Evolutionary conservation across 257 asterid species (phyloP).

Genomic region (Solanum pennellii): DNA sequence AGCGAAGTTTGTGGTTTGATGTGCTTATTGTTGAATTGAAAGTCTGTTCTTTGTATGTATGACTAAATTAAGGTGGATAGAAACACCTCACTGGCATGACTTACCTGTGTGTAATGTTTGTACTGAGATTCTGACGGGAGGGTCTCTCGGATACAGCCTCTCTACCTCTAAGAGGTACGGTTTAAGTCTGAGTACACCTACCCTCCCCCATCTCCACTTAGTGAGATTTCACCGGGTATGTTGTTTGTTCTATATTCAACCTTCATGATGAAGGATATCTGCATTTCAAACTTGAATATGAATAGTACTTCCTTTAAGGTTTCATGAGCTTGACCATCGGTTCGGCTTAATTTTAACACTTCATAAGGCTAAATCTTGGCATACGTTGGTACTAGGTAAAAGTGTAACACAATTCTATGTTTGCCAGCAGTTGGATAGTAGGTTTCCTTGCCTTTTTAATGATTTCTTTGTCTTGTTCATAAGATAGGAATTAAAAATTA

Average conservation of each 20-base stretch:
- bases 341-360: neutral
- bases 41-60: neutral
- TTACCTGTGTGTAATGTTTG: neutral
- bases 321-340: neutral
- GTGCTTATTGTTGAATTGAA: neutral
- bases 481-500: neutral
- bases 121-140: neutral
- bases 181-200: neutral
- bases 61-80: too few species aligned
- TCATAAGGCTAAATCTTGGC: neutral
- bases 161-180: neutral
- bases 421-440: neutral
- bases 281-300: neutral
- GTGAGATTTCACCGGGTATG: neutral
- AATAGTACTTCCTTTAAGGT: neutral
- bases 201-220: neutral
- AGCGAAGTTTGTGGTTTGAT: neutral
- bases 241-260: neutral
- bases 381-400: neutral
- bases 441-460: neutral
- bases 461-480: neutral
- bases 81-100: neutral
- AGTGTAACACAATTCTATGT: neutral
- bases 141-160: neutral
- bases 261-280: neutral